Evolutionary conservation across 805 yeast genomes (phyloP).

Genomic region (Candida namnaoensis): DNA sequence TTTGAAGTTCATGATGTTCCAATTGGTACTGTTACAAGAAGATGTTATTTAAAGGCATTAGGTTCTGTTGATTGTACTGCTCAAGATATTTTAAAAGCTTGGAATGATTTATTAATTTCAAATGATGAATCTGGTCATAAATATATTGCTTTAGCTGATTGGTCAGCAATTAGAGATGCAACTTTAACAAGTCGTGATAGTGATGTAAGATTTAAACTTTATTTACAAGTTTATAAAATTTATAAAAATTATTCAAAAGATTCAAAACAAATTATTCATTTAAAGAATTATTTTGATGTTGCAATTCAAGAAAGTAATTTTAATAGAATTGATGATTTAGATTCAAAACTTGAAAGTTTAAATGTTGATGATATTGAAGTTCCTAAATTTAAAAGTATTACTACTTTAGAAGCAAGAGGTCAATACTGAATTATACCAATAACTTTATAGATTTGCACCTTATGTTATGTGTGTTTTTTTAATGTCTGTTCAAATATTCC

Average conservation of each 20-base stretch:
- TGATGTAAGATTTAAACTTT: too few species aligned
- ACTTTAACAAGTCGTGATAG: constrained; percentile 24
- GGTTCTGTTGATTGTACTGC: constrained; percentile 53
- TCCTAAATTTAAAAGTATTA: too few species aligned
- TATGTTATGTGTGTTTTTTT: too few species aligned
- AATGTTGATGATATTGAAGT: too few species aligned
- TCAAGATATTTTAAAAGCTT: constrained; percentile 44
- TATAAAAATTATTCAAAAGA: neutral
- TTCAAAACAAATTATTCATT: neutral
- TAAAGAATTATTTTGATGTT: too few species aligned
- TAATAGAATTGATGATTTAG: neutral
- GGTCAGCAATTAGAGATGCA: constrained; percentile 78
- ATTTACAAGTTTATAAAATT: neutral
- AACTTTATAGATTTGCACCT: too few species aligned
- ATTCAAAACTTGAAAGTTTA: too few species aligned
- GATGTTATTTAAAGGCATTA: constrained; percentile 65
- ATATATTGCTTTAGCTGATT: constrained; percentile 74
- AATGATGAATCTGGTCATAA: constrained; percentile 44
- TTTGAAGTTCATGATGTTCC: constrained; percentile 48
- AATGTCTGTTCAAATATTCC: too few species aligned
- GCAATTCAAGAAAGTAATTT: neutral
- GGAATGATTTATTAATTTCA: constrained; percentile 44
- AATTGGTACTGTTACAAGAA: constrained; percentile 60
- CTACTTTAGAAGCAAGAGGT: too few species aligned
- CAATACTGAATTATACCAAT: too few species aligned